Evolutionary conservation across 257 asterid genomes (phyloP).

Genomic region (Solanum bulbocastanum): DNA sequence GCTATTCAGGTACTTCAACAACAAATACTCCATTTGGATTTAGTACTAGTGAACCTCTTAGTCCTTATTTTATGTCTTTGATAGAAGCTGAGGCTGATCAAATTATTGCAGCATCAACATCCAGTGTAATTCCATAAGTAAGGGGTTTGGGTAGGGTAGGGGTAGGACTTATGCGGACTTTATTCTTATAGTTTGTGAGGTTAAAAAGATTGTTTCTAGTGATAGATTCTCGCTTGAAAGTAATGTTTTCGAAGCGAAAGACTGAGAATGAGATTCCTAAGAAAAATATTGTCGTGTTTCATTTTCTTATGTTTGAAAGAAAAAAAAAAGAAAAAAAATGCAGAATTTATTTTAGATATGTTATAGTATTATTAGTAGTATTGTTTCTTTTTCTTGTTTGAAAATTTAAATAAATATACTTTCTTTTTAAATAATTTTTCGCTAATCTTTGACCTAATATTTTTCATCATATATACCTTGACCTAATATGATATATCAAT

Average conservation of each 20-base stretch:
- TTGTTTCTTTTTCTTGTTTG: not conserved
- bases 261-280: not conserved
- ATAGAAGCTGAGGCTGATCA: not conserved
- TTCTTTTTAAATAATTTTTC: not conserved
- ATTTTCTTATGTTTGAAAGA: not conserved
- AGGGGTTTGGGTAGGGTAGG: not conserved
- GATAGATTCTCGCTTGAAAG: not conserved
- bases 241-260: not conserved
- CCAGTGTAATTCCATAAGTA: not conserved
- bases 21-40: constrained; percentile 22
- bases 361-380: not conserved
- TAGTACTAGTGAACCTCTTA: constrained; percentile 19
- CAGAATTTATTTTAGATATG: not conserved
- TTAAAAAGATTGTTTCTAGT: not conserved
- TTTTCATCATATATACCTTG: not conserved
- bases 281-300: not conserved
- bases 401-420: not conserved
- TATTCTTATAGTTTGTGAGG: not conserved
- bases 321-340: not conserved
- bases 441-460: not conserved
- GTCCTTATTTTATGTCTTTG: constrained; percentile 18
- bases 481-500: not conserved
- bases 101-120: not conserved
- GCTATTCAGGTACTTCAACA: constrained; percentile 13
- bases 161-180: not conserved